A percentile compares a stretch with the other conserved stretches of the same genome.
Conservation (phyloP, 192 early-diverging fungal genomes). For the Funneliformis geosporum region DNA sequence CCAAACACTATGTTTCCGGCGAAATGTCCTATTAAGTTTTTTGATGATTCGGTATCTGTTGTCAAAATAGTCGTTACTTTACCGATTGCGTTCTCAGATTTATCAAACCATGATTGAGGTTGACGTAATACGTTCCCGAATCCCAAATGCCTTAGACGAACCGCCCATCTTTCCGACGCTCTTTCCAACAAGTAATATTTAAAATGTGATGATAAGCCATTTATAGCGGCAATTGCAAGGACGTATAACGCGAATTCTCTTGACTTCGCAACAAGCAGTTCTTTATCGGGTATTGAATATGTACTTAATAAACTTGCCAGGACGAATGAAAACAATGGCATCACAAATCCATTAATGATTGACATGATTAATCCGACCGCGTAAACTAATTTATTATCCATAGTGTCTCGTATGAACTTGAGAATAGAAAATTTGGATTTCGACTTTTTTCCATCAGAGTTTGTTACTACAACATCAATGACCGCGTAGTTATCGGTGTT, state of each 20-base stretch:
- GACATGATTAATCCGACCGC: constrained; percentile 8
- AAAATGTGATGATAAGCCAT: constrained; percentile 19
- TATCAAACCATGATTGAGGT: constrained; percentile 30
- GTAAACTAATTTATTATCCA: constrained; percentile 3
- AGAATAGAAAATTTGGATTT: background rate
- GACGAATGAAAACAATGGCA: constrained; percentile 31
- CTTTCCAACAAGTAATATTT: constrained; percentile 29
- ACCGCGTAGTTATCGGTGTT: background rate
- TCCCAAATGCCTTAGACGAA: constrained; percentile 17
- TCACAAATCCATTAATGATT: constrained; percentile 21
- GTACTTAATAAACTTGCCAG: constrained; percentile 10
- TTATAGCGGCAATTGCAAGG: constrained; percentile 1
- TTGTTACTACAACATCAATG: constrained; percentile 15
- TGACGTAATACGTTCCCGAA: constrained; percentile 16
- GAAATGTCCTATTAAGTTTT: constrained; percentile 29
- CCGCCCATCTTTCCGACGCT: constrained; percentile 21
- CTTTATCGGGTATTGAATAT: constrained; percentile 30
- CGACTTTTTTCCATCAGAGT: background rate
- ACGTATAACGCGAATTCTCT: constrained; percentile 4
- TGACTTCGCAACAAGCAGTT: background rate
- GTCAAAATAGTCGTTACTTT: constrained; percentile 2
- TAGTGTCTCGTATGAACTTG: background rate
- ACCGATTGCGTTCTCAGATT: constrained; percentile 10
- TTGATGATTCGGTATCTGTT: constrained; percentile 22
- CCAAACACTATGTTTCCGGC: constrained; percentile 12